Percentiles rank a stretch among this genome's conserved stretches.
Evolutionary conservation across 192 early-diverging fungal genomes (phyloP).

Genomic region (Linderina pennispora): DNA sequence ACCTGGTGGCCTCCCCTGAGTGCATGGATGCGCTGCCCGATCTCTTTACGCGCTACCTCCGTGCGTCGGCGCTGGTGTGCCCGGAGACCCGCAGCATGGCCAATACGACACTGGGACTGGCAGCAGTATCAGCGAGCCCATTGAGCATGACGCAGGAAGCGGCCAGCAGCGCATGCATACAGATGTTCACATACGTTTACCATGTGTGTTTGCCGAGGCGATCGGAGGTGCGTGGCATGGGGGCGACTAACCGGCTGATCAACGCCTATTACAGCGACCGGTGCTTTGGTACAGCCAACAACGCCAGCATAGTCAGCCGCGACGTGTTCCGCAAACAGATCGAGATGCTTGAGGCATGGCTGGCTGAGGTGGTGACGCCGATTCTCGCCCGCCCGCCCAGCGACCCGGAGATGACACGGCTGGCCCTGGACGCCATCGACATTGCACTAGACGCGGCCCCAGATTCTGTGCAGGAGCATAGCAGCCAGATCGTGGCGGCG

Average conservation of each 20-base stretch:
- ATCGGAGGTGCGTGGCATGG: constrained; percentile 7
- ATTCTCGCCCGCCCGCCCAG: constrained; percentile 5
- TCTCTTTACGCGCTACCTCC: constrained; percentile 24
- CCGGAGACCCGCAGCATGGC: constrained; percentile 24
- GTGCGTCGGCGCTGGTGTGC: constrained; percentile 25
- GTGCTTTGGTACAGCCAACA: constrained; percentile 25
- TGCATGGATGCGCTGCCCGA: constrained; percentile 22
- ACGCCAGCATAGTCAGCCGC: constrained; percentile 3
- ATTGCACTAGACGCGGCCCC: constrained; percentile 29
- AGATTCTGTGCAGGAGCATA: constrained; percentile 13
- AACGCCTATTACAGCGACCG: constrained; percentile 21
- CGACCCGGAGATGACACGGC: background rate
- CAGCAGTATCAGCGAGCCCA: constrained; percentile 27
- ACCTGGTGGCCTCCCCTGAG: constrained; percentile 1
- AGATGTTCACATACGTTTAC: constrained; percentile 23
- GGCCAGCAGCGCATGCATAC: constrained; percentile 17
- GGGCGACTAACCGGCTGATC: constrained; percentile 16
- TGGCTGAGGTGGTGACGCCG: constrained; percentile 6
- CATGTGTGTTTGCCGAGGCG: constrained; percentile 2
- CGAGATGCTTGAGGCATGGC: constrained; percentile 19
- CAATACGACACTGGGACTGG: constrained; percentile 16
- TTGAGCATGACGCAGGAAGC: constrained; percentile 7
- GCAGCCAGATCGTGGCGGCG: constrained; percentile 8
- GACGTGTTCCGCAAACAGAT: constrained; percentile 16
- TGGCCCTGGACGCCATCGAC: constrained; percentile 16